phyloP scores from a whole-genome alignment of 306 rosid species.

The Ceratonia siliqua region DNA sequence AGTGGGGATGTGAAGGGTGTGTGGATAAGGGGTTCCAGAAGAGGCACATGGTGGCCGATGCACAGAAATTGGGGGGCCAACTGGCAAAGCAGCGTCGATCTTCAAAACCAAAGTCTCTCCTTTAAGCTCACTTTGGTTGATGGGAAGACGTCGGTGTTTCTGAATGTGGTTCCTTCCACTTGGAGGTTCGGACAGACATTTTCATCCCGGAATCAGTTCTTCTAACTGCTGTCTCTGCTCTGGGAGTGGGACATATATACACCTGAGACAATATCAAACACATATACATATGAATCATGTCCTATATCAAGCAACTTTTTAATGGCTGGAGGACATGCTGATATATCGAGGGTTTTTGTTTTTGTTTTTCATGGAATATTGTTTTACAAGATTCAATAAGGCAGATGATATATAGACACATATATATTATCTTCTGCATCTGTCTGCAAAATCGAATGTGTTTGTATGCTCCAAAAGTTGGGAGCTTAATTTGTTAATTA shows the following conservation, averaged over 20 bases:
- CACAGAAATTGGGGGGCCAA: conserved; percentile 91
- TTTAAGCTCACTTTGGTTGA: conserved; percentile 65
- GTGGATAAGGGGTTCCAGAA: conserved; percentile 62
- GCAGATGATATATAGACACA: no score
- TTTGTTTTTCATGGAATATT: conserved; percentile 3
- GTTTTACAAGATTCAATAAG: conserved; percentile 20
- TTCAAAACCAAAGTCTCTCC: conserved; percentile 62
- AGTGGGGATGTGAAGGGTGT: conserved; percentile 67
- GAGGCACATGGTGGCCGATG: conserved; percentile 62
- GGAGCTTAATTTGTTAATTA: conserved; percentile 5
- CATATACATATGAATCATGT: no score
- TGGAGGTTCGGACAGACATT: conserved; percentile 86
- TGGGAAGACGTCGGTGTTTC: conserved; percentile 50
- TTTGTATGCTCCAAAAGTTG: conserved; percentile 15
- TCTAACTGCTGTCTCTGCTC: conserved; percentile 5
- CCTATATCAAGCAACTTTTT: conserved; percentile 32
- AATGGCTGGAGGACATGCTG: conserved; percentile 25
- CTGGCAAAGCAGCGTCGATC: conserved; percentile 72
- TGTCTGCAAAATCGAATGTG: background rate
- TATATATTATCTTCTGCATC: background rate
- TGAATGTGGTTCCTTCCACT: conserved; percentile 67
- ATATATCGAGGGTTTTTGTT: background rate
- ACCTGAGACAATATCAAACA: no score
- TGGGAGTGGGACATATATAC: background rate
- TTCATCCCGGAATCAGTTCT: conserved; percentile 65